Conservation (phyloP, 352 stramenopile species). For the Globisporangium uncinulatum region DNA sequence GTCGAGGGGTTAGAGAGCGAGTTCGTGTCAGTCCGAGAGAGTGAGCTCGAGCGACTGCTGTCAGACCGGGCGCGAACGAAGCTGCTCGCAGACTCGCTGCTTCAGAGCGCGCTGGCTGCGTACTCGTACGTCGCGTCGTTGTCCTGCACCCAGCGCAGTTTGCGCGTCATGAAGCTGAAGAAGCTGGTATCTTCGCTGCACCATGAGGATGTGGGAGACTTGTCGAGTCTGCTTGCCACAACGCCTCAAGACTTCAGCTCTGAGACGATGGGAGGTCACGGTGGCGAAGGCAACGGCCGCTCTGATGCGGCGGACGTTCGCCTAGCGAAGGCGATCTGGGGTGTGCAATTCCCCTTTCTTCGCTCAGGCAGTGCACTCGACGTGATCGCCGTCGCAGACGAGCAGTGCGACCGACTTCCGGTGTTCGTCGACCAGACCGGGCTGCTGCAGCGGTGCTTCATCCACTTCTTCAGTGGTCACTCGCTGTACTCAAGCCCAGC, state of each 20-base stretch:
- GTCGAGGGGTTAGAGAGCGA: background rate
- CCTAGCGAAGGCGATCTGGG: conserved; percentile 27
- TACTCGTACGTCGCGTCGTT: conserved; percentile 14
- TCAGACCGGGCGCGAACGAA: background rate
- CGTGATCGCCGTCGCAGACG: conserved; percentile 20
- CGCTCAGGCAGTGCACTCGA: conserved; percentile 4
- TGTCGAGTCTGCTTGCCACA: background rate
- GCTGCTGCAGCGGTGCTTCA: conserved; percentile 37
- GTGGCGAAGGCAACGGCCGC: background rate
- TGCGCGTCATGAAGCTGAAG: conserved; percentile 2
- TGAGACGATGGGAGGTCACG: background rate
- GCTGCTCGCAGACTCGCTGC: conserved; percentile 5
- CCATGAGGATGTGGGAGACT: background rate
- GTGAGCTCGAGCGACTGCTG: background rate
- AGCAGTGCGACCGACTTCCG: conserved; percentile 29
- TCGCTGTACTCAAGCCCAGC: conserved; percentile 22
- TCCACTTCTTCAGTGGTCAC: conserved; percentile 41
- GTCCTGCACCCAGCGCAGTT: background rate
- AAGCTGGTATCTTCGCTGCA: conserved; percentile 1
- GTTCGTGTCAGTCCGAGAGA: background rate
- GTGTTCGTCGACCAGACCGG: conserved; percentile 37
- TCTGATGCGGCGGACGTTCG: background rate
- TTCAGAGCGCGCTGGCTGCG: conserved; percentile 1
- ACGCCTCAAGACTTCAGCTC: background rate
- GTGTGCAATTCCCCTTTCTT: conserved; percentile 33